Evolutionary conservation across 768 basidiomycete genomes (phyloP), one percentile per base, ranked within the genome.

Genomic region (Lentinus brumalis): DNA sequence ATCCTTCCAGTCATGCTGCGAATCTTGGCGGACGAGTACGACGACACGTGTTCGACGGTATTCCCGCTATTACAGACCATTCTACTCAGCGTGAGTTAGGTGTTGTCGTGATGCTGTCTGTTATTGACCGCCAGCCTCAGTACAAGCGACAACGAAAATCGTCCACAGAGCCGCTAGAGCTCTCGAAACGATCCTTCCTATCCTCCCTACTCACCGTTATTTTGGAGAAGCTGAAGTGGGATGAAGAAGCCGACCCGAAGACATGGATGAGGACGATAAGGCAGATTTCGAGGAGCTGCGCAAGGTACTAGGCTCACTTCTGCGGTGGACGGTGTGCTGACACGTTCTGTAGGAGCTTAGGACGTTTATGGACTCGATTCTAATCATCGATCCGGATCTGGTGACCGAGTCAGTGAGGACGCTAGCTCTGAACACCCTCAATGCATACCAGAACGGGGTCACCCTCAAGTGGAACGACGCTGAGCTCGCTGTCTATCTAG

Each of bases 201-300:
- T 77, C 79, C 3, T 87, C 88, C 2, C 77, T 97, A 5, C 79
- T 98, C 4, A 79, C 88, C 66, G 89, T 94, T 47, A 82, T 93
- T 29, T 76, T 98, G 46, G 79, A 83, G 55, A 97, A 98, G 76
- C 82, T 98, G 83, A 93, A 91, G 70, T 99, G 95, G 93, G 89
- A 89, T 50, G 86, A 81, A 74, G 88, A 85, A 58, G 87, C 87
- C 21, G 89, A 88, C 71, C 87, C 49, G 85, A 87, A 29, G 94
- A 96, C 67, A 81, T 86, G 46, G 96, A 98, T 57, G 94, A 95
- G 54, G 96, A 98, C 47, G 92, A 94, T 62, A 81, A 83, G 60
- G 83, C 84, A 9, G 87, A 86, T 54, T 97, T 98, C 66, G 90
- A 92, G 59, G 83, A 83, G 59, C 83, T 96, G 75, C 87, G 97